Base-by-base conservation (phyloP, 78 protist species). In the Emiliania huxleyi region DNA sequence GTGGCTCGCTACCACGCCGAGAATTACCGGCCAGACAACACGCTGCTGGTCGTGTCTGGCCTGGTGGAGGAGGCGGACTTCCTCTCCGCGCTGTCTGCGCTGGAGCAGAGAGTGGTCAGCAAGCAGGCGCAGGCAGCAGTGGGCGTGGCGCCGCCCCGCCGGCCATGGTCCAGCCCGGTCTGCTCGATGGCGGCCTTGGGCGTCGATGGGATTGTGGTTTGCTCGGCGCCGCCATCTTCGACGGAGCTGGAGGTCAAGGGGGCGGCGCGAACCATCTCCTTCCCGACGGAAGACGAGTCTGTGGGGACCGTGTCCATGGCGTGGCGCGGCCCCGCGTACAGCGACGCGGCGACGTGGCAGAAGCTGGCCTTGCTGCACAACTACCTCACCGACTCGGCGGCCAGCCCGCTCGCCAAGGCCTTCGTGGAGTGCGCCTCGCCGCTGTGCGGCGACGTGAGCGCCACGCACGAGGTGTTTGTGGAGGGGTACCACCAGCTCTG, bases 21-120 rank as follows among this genome's bases (percentile, higher is more conserved):
- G 25, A 87, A 79, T 90, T 96, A 96, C 91, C 89, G 93, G 23
- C 94, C 97, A 12, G 94, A 93, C 83, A 96, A 96, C 91, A 88
- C 95, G 56, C 3, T n/a, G 49, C 1, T 95, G 45, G 37, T 96
- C 85, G 43, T 96, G 35, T 37, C 92, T 15, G 97, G 97, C 46
- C 21, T 5, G 8, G 88, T 18, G 25, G 88, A 81, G 44, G 88
- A 25, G 46, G 2, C 45, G 29, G 88, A 81, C 38, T 45, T 45
- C 21, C 62, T 45, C 38, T 4, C 29, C 40, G 49, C 62, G 49
- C 88, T 81, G 6, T 4, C 2, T 37, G 29, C 3, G 49, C 25
- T 81, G 46, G 88, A 42, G 88, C 25, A 5, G 46, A 18, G 62
- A 5, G 49, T 81, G 43, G 4, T 6, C 35, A 2, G 38, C 8